Percentiles rank a stretch among this genome's conserved stretches.
Conservation (phyloP, 2,329 filamentous ascomycete species). For the Nemania bipapillata region DNA sequence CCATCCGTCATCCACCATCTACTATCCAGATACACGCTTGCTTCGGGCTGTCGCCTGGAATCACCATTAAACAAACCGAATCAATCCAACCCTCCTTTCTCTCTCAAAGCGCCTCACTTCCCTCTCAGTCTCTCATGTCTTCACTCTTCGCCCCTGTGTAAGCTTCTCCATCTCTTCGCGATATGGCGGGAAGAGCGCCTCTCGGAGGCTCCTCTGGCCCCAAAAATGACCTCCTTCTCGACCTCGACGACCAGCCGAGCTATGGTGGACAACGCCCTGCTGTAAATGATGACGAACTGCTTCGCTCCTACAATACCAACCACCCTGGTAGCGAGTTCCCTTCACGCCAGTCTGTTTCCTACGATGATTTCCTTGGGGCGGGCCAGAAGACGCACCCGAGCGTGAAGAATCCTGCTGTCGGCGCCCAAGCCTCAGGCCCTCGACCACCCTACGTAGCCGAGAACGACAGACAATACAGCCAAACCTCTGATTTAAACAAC, state of each 20-base stretch:
- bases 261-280: slow-evolving; percentile 82
- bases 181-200: slow-evolving; percentile 71
- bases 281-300: slow-evolving; percentile 82
- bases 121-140: slow-evolving; percentile 49
- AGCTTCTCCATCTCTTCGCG: slow-evolving; percentile 55
- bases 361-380: slow-evolving; percentile 88
- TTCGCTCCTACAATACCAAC: slow-evolving; percentile 76
- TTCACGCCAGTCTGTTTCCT: slow-evolving; percentile 85
- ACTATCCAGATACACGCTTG: slow-evolving; percentile 6
- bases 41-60: slow-evolving; percentile 23
- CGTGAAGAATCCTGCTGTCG: slow-evolving; percentile 54
- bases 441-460: slow-evolving; percentile 58
- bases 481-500: slow-evolving; percentile 85
- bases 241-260: slow-evolving; percentile 74
- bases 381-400: slow-evolving; percentile 62
- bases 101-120: slow-evolving; percentile 4
- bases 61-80: slow-evolving; percentile 13
- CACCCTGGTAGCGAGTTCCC: slow-evolving; percentile 66
- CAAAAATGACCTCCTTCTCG: slow-evolving; percentile 73
- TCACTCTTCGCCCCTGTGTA: slow-evolving; percentile 44
- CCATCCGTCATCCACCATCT: slow-evolving; percentile 1
- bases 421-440: slow-evolving; percentile 46
- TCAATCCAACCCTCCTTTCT: slow-evolving; percentile 4
- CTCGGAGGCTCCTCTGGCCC: slow-evolving; percentile 62
- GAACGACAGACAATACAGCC: slow-evolving; percentile 66